phyloP scores from a whole-genome alignment of 768 basidiomycete genomes.

The Floccularia luteovirens region DNA sequence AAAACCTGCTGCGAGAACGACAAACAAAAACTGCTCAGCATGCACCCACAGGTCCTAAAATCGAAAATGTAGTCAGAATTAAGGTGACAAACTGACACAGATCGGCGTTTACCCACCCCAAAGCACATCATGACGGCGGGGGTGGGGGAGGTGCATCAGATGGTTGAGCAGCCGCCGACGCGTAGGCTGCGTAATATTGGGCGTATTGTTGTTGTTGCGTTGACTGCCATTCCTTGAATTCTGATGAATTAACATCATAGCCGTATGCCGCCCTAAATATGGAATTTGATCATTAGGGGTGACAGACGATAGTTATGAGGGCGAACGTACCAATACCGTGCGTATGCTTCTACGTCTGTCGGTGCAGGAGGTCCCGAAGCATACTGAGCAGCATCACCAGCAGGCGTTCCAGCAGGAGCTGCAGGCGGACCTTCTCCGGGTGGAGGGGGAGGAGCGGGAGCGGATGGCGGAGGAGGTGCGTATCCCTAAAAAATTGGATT shows the following conservation, averaged over 20 bases:
- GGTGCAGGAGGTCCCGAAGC: conserved; percentile 29
- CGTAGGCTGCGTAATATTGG: conserved; percentile 62
- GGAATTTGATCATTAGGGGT: not conserved
- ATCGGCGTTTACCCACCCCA: not conserved
- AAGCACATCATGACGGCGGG: conserved; percentile 19
- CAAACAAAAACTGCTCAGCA: conserved; percentile 5
- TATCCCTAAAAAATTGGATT: conserved; percentile 23
- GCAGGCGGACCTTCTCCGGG: conserved; percentile 39
- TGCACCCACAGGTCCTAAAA: conserved; percentile 7
- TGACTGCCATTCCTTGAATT: conserved; percentile 79
- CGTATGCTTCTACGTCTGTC: conserved; percentile 45
- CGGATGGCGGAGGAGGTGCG: conserved; percentile 41
- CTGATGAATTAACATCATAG: conserved; percentile 75
- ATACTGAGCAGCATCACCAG: conserved; percentile 34
- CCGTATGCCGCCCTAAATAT: conserved; percentile 69
- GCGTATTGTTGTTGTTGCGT: conserved; percentile 68
- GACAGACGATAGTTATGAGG: not conserved
- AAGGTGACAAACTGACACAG: conserved; percentile 6
- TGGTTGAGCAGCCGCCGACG: conserved; percentile 15
- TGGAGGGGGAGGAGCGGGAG: conserved; percentile 47
- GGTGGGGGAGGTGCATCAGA: conserved; percentile 25
- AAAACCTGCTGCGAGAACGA: no score
- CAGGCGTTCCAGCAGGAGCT: conserved; percentile 38
- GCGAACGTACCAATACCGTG: conserved; percentile 48
- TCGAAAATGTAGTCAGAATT: not conserved